Conservation (phyloP, 2,329 filamentous ascomycete species). For the Arthrobotrys conoides region DNA sequence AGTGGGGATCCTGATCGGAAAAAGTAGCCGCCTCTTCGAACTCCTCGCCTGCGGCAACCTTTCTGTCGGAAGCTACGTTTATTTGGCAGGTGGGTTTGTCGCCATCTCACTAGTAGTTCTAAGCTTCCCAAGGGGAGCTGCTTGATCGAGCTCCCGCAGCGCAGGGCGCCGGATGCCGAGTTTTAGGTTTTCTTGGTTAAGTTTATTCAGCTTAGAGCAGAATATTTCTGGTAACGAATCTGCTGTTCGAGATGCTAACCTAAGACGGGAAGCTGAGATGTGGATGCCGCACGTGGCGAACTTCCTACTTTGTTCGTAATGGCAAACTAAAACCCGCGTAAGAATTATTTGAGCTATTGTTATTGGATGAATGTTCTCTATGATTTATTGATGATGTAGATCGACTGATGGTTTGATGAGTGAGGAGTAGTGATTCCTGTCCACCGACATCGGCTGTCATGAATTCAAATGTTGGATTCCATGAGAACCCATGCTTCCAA, state of each 20-base stretch:
- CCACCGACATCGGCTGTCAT: constrained; percentile 10
- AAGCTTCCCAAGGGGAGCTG: constrained; percentile 11
- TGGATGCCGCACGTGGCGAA: constrained; percentile 7
- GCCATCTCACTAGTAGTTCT: constrained; percentile 9
- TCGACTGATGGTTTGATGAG: too few relatives aligned
- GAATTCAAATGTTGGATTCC: neutral
- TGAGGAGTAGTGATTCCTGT: neutral
- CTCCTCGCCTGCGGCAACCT: constrained; percentile 32
- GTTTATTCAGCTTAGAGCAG: neutral
- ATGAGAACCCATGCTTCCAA: constrained; percentile 2
- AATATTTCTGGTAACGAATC: constrained; percentile 10
- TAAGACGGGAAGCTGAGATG: constrained; percentile 9
- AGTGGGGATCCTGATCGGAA: constrained; percentile 23
- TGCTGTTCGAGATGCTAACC: neutral
- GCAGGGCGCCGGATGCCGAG: constrained; percentile 44
- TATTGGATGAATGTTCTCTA: neutral
- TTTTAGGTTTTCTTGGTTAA: constrained; percentile 11
- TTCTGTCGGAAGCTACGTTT: constrained; percentile 27
- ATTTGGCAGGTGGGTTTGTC: constrained; percentile 35
- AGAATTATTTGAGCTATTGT: neutral
- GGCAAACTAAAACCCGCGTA: neutral
- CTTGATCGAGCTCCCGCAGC: constrained; percentile 39
- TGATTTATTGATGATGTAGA: neutral
- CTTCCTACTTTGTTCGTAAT: constrained; percentile 3
- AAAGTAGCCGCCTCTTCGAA: constrained; percentile 20